Percentiles rank a stretch among this genome's conserved stretches.
phyloP scores from a whole-genome alignment of 2,329 filamentous ascomycete genomes.

The Grosmannia huntii region DNA sequence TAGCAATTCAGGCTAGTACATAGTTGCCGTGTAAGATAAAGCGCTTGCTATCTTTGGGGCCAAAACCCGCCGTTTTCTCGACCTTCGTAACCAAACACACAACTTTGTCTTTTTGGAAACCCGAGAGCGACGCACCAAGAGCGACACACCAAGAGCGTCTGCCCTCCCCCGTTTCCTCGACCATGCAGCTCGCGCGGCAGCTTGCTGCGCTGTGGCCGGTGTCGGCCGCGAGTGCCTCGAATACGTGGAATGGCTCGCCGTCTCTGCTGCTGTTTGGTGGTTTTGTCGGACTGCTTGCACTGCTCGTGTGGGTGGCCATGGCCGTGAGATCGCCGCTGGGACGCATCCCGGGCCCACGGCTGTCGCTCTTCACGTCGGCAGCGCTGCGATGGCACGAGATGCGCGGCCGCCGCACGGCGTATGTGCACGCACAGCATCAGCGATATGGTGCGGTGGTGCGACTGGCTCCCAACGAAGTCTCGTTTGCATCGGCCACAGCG shows the following conservation, averaged over 20 bases:
- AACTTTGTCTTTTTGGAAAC: not conserved
- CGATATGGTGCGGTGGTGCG: constrained; percentile 45
- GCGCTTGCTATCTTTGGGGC: not conserved
- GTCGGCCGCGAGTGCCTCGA: not conserved
- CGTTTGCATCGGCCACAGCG: constrained; percentile 41
- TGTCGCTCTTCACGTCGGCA: constrained; percentile 36
- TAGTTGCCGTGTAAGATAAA: not conserved
- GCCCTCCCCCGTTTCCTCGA: too few relatives aligned
- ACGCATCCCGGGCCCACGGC: constrained; percentile 33
- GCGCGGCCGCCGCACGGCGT: constrained; percentile 34
- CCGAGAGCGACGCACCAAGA: too few relatives aligned
- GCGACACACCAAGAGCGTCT: too few relatives aligned
- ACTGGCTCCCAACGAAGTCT: constrained; percentile 44
- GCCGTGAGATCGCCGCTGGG: constrained; percentile 23
- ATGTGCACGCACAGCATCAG: constrained; percentile 42
- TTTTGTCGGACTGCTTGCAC: not conserved
- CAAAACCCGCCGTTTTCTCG: not conserved
- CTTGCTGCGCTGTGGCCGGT: not conserved
- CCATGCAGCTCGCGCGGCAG: not conserved
- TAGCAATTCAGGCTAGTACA: not conserved
- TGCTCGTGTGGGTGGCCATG: constrained; percentile 6
- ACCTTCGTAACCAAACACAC: not conserved
- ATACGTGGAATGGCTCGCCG: not conserved
- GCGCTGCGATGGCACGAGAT: constrained; percentile 45
- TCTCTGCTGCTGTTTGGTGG: not conserved